Evolutionary conservation across 805 yeast species (phyloP), one percentile per base, ranked within the genome.

Genomic region (Wickerhamiella brachini): DNA sequence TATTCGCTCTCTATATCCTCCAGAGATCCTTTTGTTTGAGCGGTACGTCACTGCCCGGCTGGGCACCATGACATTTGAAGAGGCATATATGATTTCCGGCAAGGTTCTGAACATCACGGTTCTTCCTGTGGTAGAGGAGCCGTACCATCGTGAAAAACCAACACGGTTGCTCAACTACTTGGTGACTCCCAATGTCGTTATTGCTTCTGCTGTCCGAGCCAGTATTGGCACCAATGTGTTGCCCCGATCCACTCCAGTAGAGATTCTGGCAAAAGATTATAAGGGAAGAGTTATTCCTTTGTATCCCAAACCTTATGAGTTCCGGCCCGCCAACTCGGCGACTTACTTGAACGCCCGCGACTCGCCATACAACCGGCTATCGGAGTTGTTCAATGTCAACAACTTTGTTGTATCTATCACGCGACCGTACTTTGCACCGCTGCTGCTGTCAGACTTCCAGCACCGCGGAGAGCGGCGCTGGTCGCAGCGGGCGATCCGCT

Each of bases 331-430:
- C 52, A 73, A 73, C 60, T 71, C 75, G 9, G 65, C 62, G 59
- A 61, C 71, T 12, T 59, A 59, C 50, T 50, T 56, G 57, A 59
- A 70, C 51, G 62, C 77, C 58, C 63, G 74, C 58, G 73, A 76
- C 42, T 78, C 83, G 10, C 95, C 97, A 0, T 90, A 90, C 62
- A 84, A 93, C 1, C 71, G 95, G 50, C 73, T 90, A 47, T 83
- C 96, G 0, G 97, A 93, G 64, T 73, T 90, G 53, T 93, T 90
- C 71, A 93, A 93, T 60, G 97, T 93, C 22, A 93, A 93, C 66
- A 94, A 89, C 65, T 90, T 87, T 62, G 74, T 93, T 29, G 89
- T 89, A 1, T 85, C 96, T 20, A 72, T 90, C 56, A 95, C 97
- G 8, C 75, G 97, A 55, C 97, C 97, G 0, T 93, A 90, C 61